Base-by-base conservation (phyloP, 805 yeast genomes). In the fission yeast (Schizosaccharomyces pombe) region DNA sequence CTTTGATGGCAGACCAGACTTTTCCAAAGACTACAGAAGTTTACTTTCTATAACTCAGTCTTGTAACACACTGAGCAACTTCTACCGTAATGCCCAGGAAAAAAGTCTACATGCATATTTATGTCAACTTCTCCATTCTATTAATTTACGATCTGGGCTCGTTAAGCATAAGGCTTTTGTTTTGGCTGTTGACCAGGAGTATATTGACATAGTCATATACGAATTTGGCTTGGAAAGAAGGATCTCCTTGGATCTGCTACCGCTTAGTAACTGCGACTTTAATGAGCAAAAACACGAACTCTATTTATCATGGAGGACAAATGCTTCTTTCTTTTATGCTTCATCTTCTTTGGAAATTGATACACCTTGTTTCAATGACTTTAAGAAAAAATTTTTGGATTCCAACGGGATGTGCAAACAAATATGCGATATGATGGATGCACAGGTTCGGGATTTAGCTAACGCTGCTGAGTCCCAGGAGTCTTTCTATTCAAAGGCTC, bases 211-310 rank as follows among this genome's bases (percentile, higher is more conserved):
- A 2, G 77, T 82, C 59, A 72, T 87, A 57, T 95, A 95, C 1
- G 95, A 86, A 59, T 82, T 86, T 68, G 96, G 96, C 47, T 82
- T 87, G 60, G 96, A 87, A 64, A 87, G 87, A 67, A 75, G 96
- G 62, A 95, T 87, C 22, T 97, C 91, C 63, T 96, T 97, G 32
- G 98, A 91, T 67, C 98, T 91, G 67, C 72, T 91, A 55, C 53
- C 53, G n/a, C 53, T 49, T 8, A 19, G 30, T 6, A 28, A 30
- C 33, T 30, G 24, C 16, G 53, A 49, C 1, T 49, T 11, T 28
- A 19, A 26, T 49, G 26, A 8, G 19, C 31, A 30, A 12, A 28
- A 24, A n/a, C 5, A 16, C 24, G 53, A 16, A 6, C 14, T 49
- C 31, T 4, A n/a, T 30, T 16, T 49, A 16, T 49, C 26, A 5